Evolutionary conservation across 2,329 filamentous ascomycete species (phyloP), one percentile per base, ranked within the genome.

Genomic region (Aspergillus fructus): DNA sequence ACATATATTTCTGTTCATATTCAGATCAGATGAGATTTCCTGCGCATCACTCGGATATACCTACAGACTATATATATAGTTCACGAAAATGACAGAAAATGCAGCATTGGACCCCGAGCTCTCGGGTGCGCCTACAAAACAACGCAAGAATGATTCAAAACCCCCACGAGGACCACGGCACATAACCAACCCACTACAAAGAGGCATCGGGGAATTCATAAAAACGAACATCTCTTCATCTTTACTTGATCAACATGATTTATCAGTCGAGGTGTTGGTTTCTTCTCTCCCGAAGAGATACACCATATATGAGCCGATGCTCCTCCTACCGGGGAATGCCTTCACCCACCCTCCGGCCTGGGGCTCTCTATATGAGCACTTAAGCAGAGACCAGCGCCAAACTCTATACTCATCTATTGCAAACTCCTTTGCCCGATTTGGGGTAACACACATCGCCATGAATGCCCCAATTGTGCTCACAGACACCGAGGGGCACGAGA

Each of bases 231-330:
- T 68, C 5, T 42, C 65, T 13, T 53, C 59, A 40, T 58, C 50
- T 33, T 19, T 56, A 12, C 59, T 66, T 2, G 30, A 58, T 40
- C 54, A 63, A 27, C 34, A 65, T 45, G 59, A 47, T 4, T 53
- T 69, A 19, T 52, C 58, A 5, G 21, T 47, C 42, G 64, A 65
- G 23, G 53, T 48, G 4, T 30, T 70, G 15, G 23, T 54, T 2
- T 58, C 60, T 8, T 60, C 62, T 23, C 66, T 78, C 5, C 76
- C 76, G 2, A 78, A 76, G 61, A 65, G 77, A 4, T 87, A 83
- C 70, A 82, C 81, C 3, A 68, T 85, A 43, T 86, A 88, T 69
- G 76, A 76, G 5, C 80, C 82, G 2, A 77, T 88, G 64, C 76
- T 87, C 5, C 79, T 88, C 7, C 76, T 88, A 1, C 80, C 83